Evolutionary conservation across 2,329 filamentous ascomycete species (phyloP), one percentile per base, ranked within the genome.

Genomic region (Fusarium anthophilum): DNA sequence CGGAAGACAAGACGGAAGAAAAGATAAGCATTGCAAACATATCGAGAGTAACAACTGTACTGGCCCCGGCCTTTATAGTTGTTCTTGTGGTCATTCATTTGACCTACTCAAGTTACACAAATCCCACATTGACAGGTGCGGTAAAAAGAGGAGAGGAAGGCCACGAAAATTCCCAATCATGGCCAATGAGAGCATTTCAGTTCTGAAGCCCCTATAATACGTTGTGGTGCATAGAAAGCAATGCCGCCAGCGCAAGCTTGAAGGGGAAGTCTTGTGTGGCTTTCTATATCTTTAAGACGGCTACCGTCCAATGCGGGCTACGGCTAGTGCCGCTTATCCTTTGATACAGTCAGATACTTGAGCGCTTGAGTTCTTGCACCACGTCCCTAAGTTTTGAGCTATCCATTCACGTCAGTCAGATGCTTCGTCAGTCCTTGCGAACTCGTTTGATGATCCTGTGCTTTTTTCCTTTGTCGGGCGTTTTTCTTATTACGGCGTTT

Each of bases 81-180:
- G 60, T 4, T 5, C 5, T 0, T 67, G 65, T 58, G 60, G 65
- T 1, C 32, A 26, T 9, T 0, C 10, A 17, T 13, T 11, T 11
- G 12, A 3, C 3, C n/a, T 32, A 1, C 30, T 58, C 0, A 24
- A 30, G 0, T 1, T 5, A 1, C 65, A 67, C 20, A 13, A 4
- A 13, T 7, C 0, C 14, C 58, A 66, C 17, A 35, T 63, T 2
- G 4, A 24, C 4, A 14, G 11, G 1, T 66, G 50, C 6, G 32
- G 58, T 15, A 56, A 3, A 35, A 45, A 26, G 15, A 56, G 20
- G 9, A 63, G n/a, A 18, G 63, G 63, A 18, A 66, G 63, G 2
- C 44, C 53, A 44, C 30, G 6, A 20, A 59, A 38, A 5, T 8
- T 4, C 48, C 15, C 18, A 8, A 17, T 20, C 2, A 20, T 1